Evolutionary conservation across 129 eudicot species (phyloP).

Genomic region (Saposhnikovia divaricata): DNA sequence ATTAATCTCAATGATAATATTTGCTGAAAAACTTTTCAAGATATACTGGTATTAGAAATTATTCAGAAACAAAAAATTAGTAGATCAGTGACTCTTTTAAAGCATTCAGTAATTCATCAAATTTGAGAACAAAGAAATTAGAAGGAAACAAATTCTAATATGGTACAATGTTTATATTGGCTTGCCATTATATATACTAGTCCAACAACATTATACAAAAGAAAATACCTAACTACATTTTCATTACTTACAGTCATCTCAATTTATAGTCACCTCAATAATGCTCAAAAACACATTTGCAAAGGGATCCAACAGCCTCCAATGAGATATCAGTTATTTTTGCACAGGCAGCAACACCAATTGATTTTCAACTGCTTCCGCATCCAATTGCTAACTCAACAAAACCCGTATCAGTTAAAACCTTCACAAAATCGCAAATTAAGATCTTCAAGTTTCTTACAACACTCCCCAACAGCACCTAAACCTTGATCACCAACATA

Average conservation of each 20-base stretch:
- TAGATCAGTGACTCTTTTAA: neutral
- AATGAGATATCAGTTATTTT: slow-evolving; percentile 68
- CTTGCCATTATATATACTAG: neutral
- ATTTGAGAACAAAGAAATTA: neutral
- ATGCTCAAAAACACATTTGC: slow-evolving; percentile 11
- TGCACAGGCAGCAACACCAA: slow-evolving; percentile 90
- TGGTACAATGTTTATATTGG: neutral
- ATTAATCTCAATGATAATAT: neutral
- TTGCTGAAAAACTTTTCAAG: neutral
- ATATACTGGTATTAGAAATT: neutral
- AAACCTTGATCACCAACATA: slow-evolving; percentile 87
- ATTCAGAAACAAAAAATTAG: neutral
- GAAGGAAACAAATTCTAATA: neutral
- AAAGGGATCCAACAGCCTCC: slow-evolving; percentile 86
- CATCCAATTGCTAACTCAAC: slow-evolving; percentile 60
- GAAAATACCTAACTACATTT: neutral
- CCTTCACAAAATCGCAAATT: slow-evolving; percentile 93
- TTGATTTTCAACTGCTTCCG: slow-evolving; percentile 64
- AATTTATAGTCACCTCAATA: neutral
- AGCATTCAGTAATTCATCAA: neutral
- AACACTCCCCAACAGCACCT: slow-evolving; percentile 66
- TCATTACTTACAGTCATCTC: neutral
- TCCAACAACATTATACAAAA: neutral
- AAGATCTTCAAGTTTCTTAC: slow-evolving; percentile 66
- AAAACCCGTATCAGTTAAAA: slow-evolving; percentile 61